Conservation (phyloP, 441 rosid species). For the Pelargonium australe region DNA sequence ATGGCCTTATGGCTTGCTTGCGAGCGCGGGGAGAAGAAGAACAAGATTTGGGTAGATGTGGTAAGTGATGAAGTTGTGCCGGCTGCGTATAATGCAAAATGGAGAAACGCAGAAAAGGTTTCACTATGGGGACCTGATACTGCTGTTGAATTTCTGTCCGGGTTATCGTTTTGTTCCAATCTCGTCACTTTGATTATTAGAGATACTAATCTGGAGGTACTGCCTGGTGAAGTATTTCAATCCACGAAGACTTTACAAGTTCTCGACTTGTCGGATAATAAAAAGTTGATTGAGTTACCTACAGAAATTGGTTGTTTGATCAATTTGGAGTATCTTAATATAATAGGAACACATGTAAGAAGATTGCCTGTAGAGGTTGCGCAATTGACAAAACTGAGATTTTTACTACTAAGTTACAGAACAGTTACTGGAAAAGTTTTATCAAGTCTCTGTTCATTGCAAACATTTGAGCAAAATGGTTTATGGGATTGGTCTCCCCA, state of each 20-base stretch:
- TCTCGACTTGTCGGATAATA: neutral
- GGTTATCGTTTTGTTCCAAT: neutral
- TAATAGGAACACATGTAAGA: neutral
- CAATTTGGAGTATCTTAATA: neutral
- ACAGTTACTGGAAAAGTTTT: neutral
- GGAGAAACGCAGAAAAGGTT: neutral
- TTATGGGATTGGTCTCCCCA: neutral
- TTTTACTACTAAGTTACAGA: neutral
- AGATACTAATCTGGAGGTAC: neutral
- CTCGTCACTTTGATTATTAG: neutral
- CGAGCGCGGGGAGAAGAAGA: neutral
- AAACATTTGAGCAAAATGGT: neutral
- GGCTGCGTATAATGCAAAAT: neutral
- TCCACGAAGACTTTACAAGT: neutral
- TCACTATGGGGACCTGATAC: neutral
- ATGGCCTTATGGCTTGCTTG: conserved; percentile 7
- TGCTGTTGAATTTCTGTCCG: neutral
- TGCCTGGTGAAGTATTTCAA: neutral
- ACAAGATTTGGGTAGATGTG: neutral
- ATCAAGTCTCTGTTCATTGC: neutral
- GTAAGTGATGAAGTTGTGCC: neutral
- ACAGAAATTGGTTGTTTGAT: neutral
- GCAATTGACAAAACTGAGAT: neutral
- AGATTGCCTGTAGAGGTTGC: neutral
- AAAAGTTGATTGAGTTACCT: neutral